Base-by-base conservation (phyloP, 2,329 filamentous ascomycete species). In the Aaosphaeria pasadenensis region DNA sequence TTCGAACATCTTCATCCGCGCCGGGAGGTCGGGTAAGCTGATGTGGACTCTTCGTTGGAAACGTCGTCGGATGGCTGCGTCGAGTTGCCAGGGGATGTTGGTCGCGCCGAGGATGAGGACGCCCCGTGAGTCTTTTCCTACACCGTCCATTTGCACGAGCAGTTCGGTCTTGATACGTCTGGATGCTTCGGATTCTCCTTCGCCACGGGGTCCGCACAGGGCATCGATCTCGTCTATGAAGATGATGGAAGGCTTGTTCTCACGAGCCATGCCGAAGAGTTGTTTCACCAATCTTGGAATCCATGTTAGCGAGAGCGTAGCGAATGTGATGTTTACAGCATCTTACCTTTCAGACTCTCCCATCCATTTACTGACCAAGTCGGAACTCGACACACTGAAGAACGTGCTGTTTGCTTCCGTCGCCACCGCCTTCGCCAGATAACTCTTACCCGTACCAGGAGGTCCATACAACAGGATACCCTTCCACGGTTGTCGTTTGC, bases 301-400 rank as follows among this genome's bases (percentile, higher is more conserved):
- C 11, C 3, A 7, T 40, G 24, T 7, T n/a, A 11, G 7, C 24
- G 3, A 9, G 4, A 28, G 3, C 9, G 11, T 11, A 40, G 7
- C 17, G 3, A 11, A 28, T n/a, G 24, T 36, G 39, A 2, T 3
- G 9, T n/a, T n/a, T 3, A 7, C 7, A 13, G 48, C n/a, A 29
- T 60, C 78, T 43, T 76, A 95, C 89, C 91, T 84, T 83, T 99
- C 94, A 78, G 89, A 95, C 74, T 99, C 94, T 76, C 94, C 94
- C 94, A 99, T 99, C 94, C 94, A 99, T 70, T 99, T 99, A 71
- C 90, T 96, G 52, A 99, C 94, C 71, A 99, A 72, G 70, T 99
- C 94, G 67, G 90, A 95, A 79, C 89, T 95, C 74, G 89, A 95
- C 57, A 99, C 92, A 66, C 91, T 96, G 81, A 99, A 99, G 70